Percentiles rank a stretch among this genome's conserved stretches.
These are phyloP conservation scores for Fusarium albidum DNA, from an alignment of 2,329 filamentous ascomycete species.

Conservation along the genomic window DNA sequence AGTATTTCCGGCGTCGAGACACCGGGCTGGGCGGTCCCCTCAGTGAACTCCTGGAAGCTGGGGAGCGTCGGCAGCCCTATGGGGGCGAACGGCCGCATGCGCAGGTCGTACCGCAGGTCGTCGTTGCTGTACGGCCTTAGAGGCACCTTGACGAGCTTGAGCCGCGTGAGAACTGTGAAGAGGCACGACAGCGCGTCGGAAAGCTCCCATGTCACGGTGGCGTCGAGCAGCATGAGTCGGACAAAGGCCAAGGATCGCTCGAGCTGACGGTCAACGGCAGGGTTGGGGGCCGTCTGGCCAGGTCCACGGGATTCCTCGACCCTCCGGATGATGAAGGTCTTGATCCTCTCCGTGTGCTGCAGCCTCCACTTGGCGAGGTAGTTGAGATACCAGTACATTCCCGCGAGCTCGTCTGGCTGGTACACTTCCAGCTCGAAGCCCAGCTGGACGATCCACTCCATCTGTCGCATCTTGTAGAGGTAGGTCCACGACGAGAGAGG, in stretches of 20 bases:
- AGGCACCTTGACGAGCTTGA: slow-evolving; percentile 60
- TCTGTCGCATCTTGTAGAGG: slow-evolving; percentile 86
- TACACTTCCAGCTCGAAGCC: slow-evolving; percentile 96
- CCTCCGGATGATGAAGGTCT: slow-evolving; percentile 64
- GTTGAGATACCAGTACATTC: slow-evolving; percentile 92
- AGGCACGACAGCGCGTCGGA: slow-evolving; percentile 66
- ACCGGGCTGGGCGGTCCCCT: slow-evolving; percentile 51
- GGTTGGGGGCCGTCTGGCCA: slow-evolving; percentile 21
- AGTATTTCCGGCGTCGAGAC: slow-evolving; percentile 51
- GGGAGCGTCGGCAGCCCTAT: slow-evolving; percentile 75
- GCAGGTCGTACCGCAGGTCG: slow-evolving; percentile 77
- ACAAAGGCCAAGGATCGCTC: slow-evolving; percentile 62
- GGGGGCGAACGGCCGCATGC: slow-evolving; percentile 83
- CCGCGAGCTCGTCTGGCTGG: slow-evolving; percentile 80
- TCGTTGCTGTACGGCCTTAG: slow-evolving; percentile 72
- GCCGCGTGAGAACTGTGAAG: slow-evolving; percentile 71
- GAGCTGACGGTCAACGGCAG: slow-evolving; percentile 53
- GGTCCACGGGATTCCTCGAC: slow-evolving; percentile 42
- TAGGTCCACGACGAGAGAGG: slow-evolving; percentile 90
- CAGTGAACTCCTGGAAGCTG: slow-evolving; percentile 66
- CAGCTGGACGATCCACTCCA: slow-evolving; percentile 87
- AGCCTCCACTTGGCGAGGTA: slow-evolving; percentile 74
- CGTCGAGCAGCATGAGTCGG: slow-evolving; percentile 69
- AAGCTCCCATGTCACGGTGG: slow-evolving; percentile 67
- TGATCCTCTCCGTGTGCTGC: slow-evolving; percentile 77